Evolutionary conservation across 306 rosid genomes (phyloP), one percentile per base, ranked within the genome.

Genomic region (Lathyrus oleraceus): DNA sequence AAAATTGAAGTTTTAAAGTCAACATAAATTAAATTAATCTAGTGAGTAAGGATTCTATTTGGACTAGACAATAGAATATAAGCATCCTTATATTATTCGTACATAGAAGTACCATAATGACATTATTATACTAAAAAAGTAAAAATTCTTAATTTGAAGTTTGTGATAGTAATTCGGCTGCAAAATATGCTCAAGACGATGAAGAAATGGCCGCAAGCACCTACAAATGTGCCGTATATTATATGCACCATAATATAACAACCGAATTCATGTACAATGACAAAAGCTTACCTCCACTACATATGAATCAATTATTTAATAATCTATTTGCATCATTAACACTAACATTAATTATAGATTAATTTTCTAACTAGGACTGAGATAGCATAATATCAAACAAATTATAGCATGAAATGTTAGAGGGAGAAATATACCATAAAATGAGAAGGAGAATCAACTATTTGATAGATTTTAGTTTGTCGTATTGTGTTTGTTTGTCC

Each of bases 251-350:
- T 27, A 65, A 52, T 51, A 51, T 51, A 10, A 54, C 42, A 69
- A 67, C 65, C 76, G 71, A 53, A 40, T 63, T 77, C 8, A 43
- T 11, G 68, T 56, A 45, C 32, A 20, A 43, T 30, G 76, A 62
- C 81, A 70, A 77, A 63, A 30, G 72, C 76, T 53, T 77, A 19
- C 53, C 3, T 70, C 72, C 67, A 62, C 60, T 53, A 10, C 56
- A 51, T 61, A 6, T 36, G 10, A 43, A 35, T 67, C 45, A 68
- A 23, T 49, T 49, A 49, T 1, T 40, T 42, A 23, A 10, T 20
- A n/a, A 2, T 19, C 15, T 56, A 40, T 30, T 53, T 20, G 19
- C 23, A 15, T 16, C 43, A 7, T 39, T 39, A 7, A 28, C 6
- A 28, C 5, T 28, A 28, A n/a, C 54, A 48, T 48, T 48, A 48